A percentile compares a stretch with the other conserved stretches of the same genome.
These are phyloP conservation scores for Kodamaea sagamina DNA, from an alignment of 805 yeast species.

Conservation along the genomic window DNA sequence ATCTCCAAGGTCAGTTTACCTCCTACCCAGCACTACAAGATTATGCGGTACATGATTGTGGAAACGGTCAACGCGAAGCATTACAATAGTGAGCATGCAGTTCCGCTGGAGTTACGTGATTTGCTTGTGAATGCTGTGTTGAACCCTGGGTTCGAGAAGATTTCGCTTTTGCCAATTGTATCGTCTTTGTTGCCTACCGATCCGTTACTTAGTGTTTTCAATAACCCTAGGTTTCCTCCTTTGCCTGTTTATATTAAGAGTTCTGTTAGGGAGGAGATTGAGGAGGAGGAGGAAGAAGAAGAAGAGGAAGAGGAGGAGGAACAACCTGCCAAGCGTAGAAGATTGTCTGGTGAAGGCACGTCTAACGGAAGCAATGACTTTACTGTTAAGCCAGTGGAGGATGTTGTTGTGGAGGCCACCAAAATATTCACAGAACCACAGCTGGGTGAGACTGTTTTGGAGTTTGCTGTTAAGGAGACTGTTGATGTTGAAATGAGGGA, in stretches of 20 bases:
- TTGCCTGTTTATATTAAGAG: constrained; percentile 29
- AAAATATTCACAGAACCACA: neutral
- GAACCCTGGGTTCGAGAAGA: constrained; percentile 65
- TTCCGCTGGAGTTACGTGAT: constrained; percentile 35
- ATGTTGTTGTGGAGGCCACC: constrained; percentile 2
- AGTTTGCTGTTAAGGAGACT: constrained; percentile 3
- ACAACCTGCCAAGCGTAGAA: constrained; percentile 7
- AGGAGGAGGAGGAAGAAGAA: constrained; percentile 14
- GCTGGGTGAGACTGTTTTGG: neutral
- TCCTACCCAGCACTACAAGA: constrained; percentile 60
- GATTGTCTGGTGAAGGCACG: neutral
- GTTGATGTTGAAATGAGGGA: constrained; percentile 5
- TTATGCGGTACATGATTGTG: constrained; percentile 42
- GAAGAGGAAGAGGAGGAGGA: constrained; percentile 11
- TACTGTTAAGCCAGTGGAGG: neutral
- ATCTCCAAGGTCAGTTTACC: constrained; percentile 55
- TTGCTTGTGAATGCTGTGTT: constrained; percentile 57
- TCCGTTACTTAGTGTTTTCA: constrained; percentile 56
- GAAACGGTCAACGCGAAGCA: constrained; percentile 37
- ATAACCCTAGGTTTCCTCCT: constrained; percentile 76
- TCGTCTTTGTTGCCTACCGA: constrained; percentile 51
- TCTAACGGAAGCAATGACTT: neutral
- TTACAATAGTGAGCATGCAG: constrained; percentile 22
- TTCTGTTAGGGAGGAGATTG: constrained; percentile 8
- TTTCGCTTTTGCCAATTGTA: constrained; percentile 73